phyloP scores from a whole-genome alignment of 805 yeast genomes.

The Zygotorulaspora chibaensis region DNA sequence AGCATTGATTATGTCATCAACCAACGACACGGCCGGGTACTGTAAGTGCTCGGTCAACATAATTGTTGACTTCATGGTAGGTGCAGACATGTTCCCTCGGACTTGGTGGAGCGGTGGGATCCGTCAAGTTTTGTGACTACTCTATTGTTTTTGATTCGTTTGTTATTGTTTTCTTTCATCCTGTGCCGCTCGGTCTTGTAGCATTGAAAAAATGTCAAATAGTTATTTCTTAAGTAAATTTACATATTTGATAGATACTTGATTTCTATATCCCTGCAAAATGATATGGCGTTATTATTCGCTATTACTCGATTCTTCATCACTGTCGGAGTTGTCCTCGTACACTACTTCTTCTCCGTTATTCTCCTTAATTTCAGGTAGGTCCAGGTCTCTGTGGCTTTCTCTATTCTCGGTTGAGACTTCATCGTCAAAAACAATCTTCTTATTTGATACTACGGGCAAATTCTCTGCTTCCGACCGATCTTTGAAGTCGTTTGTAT shows the following conservation, averaged over 20 bases:
- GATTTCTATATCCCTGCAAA: background rate
- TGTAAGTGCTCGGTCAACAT: slow-evolving; percentile 82
- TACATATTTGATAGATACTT: background rate
- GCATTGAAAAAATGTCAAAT: background rate
- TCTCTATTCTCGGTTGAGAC: slow-evolving; percentile 35
- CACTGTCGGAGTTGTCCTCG: slow-evolving; percentile 32
- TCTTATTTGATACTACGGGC: slow-evolving; percentile 47
- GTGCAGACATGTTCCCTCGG: slow-evolving; percentile 32
- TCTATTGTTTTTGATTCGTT: background rate
- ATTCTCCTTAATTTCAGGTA: slow-evolving; percentile 32
- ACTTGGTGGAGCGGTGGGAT: too few species aligned
- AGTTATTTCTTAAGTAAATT: background rate
- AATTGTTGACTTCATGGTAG: slow-evolving; percentile 40
- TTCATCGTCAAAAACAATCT: slow-evolving; percentile 48
- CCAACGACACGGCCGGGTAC: slow-evolving; percentile 72
- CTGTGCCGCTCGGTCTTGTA: too few species aligned
- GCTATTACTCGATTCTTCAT: slow-evolving; percentile 16
- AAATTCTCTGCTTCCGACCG: slow-evolving; percentile 48
- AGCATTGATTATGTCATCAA: slow-evolving; percentile 85
- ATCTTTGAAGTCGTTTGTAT: slow-evolving; percentile 20
- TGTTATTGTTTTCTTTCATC: too few species aligned
- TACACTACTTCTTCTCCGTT: slow-evolving; percentile 36
- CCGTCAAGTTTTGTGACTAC: background rate
- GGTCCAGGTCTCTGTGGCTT: slow-evolving; percentile 34
- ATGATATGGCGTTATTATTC: slow-evolving; percentile 1